Conservation (phyloP, 2,329 filamentous ascomycete genomes). For the Plenodomus lindquistii region DNA sequence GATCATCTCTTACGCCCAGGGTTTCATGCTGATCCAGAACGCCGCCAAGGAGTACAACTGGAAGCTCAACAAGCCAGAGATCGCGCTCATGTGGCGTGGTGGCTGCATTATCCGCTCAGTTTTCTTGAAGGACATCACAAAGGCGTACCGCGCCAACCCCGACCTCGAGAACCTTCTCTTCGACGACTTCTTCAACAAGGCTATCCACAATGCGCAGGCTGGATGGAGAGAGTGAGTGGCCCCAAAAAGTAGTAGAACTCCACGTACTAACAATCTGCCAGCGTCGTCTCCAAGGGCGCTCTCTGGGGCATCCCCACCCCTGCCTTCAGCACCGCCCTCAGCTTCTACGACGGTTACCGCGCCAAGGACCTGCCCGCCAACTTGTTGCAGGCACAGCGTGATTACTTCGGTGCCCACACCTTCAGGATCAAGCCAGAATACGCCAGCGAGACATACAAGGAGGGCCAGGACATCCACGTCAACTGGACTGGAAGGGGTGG, state of each 20-base stretch:
- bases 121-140: slow-evolving; percentile 99
- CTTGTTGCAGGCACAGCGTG: slow-evolving; percentile 96
- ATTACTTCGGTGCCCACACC: slow-evolving; percentile 84
- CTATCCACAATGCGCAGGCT: slow-evolving; percentile 90
- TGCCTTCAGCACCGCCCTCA: slow-evolving; percentile 93
- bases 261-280: slow-evolving; percentile 2
- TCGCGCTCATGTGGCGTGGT: slow-evolving; percentile 99
- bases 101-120: slow-evolving; percentile 99
- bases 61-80: slow-evolving; percentile 99
- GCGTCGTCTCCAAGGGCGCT: slow-evolving; percentile 84
- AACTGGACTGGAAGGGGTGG: slow-evolving; percentile 99
- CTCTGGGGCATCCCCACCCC: slow-evolving; percentile 95
- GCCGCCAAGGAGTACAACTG: slow-evolving; percentile 93
- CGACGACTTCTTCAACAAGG: slow-evolving; percentile 99
- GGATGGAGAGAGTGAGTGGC: slow-evolving; percentile 47
- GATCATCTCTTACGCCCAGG: slow-evolving; percentile 99
- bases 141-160: slow-evolving; percentile 90
- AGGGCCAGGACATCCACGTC: slow-evolving; percentile 90
- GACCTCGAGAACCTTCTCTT: slow-evolving; percentile 98
- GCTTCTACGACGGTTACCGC: slow-evolving; percentile 99
- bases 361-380: slow-evolving; percentile 97
- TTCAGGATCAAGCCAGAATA: slow-evolving; percentile 59
- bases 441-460: slow-evolving; percentile 73
- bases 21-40: slow-evolving; percentile 99
- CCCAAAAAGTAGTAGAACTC: neutral